Conservation (phyloP, 2,329 filamentous ascomycete genomes). For the Tolypocladium amazonense region DNA sequence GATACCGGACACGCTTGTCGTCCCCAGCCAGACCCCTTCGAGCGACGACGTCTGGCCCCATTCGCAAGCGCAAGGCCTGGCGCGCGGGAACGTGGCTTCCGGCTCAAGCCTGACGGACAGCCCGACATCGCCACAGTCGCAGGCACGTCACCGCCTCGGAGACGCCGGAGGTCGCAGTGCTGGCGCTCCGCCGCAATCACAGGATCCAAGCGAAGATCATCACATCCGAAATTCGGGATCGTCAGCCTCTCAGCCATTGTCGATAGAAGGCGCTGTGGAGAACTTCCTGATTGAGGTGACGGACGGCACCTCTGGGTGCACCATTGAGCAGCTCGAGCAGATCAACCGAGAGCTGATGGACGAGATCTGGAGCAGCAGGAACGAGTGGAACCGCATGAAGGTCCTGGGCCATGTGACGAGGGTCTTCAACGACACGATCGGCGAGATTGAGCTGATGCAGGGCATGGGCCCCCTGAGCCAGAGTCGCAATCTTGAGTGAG, state of each 20-base stretch:
- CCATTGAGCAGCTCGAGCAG: constrained; percentile 91
- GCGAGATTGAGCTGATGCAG: constrained; percentile 52
- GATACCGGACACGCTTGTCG: constrained; percentile 44
- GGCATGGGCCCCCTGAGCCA: constrained; percentile 33
- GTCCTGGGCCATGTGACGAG: constrained; percentile 54
- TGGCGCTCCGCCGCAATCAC: constrained; percentile 24
- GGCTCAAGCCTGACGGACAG: constrained; percentile 18
- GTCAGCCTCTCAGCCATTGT: constrained; percentile 33
- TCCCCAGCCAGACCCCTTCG: constrained; percentile 34
- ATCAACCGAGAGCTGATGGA: constrained; percentile 88
- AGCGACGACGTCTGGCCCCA: constrained; percentile 46
- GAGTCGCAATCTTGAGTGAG: constrained; percentile 5
- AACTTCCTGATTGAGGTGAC: constrained; percentile 54
- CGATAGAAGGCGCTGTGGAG: constrained; percentile 38
- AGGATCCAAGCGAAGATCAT: constrained; percentile 17
- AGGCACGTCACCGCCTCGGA: constrained; percentile 6
- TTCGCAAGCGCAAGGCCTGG: constrained; percentile 45
- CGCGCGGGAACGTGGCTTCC: constrained; percentile 22
- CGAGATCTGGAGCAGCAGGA: constrained; percentile 67
- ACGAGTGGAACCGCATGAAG: constrained; percentile 72
- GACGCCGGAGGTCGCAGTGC: constrained; percentile 18
- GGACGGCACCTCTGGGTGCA: constrained; percentile 61
- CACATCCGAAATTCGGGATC: constrained; percentile 18
- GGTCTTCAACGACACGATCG: constrained; percentile 66
- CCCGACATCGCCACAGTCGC: constrained; percentile 27